Base-by-base conservation (phyloP, 371 early-diverging fungal genomes). In the Mucor irregularis region DNA sequence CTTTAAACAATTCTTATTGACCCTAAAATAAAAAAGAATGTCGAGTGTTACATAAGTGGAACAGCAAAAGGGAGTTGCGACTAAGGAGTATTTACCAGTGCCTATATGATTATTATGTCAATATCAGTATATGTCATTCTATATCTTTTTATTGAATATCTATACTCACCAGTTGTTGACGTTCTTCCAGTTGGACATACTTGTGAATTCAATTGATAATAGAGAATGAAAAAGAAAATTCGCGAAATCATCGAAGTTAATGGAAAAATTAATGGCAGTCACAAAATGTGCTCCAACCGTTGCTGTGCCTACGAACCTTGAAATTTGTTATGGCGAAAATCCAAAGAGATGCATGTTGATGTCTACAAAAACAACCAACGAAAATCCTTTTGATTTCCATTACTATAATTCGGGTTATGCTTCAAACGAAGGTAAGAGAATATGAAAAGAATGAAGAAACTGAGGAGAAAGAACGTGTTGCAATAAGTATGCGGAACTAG, bases 1-100 rank as follows among this genome's bases (percentile, higher is more conserved):
- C 21, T 81, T 85, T 11, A 88, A 55, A 64, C 93, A 92, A 81
- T 92, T 91, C 73, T 91, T 93, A 54, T 87, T 89, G 47, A 91
- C 91, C 95, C 94, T 90, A 67, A 5, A 24, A 14, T 11, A 11
- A 30, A 39, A 8, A 17, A 9, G n/a, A 14, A 14, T 30, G 31
- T 30, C 11, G 8, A 14, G 37, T 9, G 17, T 40, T 33, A 21
- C 39, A 39, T 21, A 24, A 19, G 8, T 26, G n/a, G n/a, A n/a
- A n/a, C n/a, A n/a, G n/a, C n/a, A n/a, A n/a, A n/a, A n/a, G n/a
- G n/a, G n/a, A n/a, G n/a, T 8, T 37, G 5, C 34, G 4, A 14
- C n/a, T 33, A 2, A 11, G 16, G 9, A n/a, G 5, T 34, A 44
- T 46, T 58, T 63, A 63, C 64, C 66, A 61, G 29, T 66, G 58